Base-by-base conservation (phyloP, 768 basidiomycete species). In the Filobasidium floriforme region DNA sequence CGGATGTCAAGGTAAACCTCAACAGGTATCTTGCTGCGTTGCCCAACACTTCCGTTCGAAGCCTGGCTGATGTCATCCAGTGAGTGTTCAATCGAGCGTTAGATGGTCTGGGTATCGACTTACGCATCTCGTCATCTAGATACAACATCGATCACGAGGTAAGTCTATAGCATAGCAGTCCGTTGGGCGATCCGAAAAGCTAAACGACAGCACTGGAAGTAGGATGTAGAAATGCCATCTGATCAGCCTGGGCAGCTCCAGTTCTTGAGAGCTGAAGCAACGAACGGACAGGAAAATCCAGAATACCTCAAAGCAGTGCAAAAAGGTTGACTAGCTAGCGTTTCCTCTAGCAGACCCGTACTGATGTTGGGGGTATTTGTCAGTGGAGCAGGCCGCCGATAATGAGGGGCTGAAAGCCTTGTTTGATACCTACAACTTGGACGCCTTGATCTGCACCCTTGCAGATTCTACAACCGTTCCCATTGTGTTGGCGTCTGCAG, bases 31-130 rank as follows among this genome's bases (percentile, higher is more conserved):
- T 63, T 49, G 29, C 40, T 22, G n/a, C 22, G 19, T 40, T 63
- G 51, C 43, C 37, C 0, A 32, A 29, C 10, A 22, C 63, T n/a
- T 41, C 52, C 19, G 54, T 63, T 5, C 63, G 41, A 7, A 63
- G 29, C 41, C 29, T 63, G 40, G 63, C 52, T 15, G 63, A 63
- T 57, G 55, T 63, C 41, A 40, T 63, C 24, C 52, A 59, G 63
- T 63, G 28, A 41, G n/a, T n/a, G n/a, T n/a, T n/a, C n/a, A n/a
- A n/a, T n/a, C n/a, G n/a, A n/a, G n/a, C n/a, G n/a, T n/a, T n/a
- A n/a, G n/a, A n/a, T n/a, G n/a, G n/a, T n/a, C n/a, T n/a, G n/a
- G n/a, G n/a, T n/a, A n/a, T n/a, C n/a, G n/a, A n/a, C n/a, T n/a
- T n/a, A n/a, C n/a, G n/a, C n/a, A n/a, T n/a, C n/a, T n/a, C n/a